phyloP scores from a whole-genome alignment of 2,329 filamentous ascomycete species.

The Exutisphaerella laricina region DNA sequence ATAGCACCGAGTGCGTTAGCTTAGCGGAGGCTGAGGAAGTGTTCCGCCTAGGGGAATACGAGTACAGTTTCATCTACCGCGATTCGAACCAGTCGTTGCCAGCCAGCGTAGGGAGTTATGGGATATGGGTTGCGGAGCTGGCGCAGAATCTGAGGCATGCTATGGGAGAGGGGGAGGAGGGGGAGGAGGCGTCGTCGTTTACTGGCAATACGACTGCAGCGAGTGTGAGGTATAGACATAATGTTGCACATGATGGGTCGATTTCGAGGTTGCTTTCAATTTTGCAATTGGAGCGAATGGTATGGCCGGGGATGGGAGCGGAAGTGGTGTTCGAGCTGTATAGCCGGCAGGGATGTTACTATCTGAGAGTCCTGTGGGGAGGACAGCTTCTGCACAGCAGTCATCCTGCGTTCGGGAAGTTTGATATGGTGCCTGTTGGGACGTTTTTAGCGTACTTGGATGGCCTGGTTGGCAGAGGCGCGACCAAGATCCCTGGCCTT shows the following conservation, averaged over 20 bases:
- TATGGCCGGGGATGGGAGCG: slow-evolving; percentile 78
- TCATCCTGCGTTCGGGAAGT: slow-evolving; percentile 58
- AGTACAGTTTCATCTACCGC: slow-evolving; percentile 74
- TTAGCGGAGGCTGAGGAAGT: slow-evolving; percentile 60
- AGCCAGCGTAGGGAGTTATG: slow-evolving; percentile 57
- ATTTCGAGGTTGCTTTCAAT: slow-evolving; percentile 62
- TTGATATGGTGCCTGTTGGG: slow-evolving; percentile 66
- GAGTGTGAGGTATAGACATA: slow-evolving; percentile 59
- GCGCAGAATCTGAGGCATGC: slow-evolving; percentile 55
- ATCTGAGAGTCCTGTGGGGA: slow-evolving; percentile 64
- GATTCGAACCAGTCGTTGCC: slow-evolving; percentile 57
- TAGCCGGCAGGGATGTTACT: slow-evolving; percentile 42
- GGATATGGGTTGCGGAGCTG: slow-evolving; percentile 70
- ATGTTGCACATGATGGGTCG: slow-evolving; percentile 74
- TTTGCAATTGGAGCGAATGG: slow-evolving; percentile 68
- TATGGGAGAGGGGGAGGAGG: too few species aligned
- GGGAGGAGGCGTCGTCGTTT: slow-evolving; percentile 36
- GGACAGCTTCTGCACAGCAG: slow-evolving; percentile 63
- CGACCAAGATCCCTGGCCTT: slow-evolving; percentile 39
- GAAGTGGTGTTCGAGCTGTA: slow-evolving; percentile 76
- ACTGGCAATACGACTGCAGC: slow-evolving; percentile 12
- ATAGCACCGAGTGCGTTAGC: slow-evolving; percentile 56
- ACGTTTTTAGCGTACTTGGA: slow-evolving; percentile 65
- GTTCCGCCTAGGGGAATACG: slow-evolving; percentile 72
- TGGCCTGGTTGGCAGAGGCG: slow-evolving; percentile 56